Percentiles rank a stretch among this genome's conserved stretches.
Evolutionary conservation across 2,329 filamentous ascomycete genomes (phyloP).

Genomic region (Fusarium sp.): DNA sequence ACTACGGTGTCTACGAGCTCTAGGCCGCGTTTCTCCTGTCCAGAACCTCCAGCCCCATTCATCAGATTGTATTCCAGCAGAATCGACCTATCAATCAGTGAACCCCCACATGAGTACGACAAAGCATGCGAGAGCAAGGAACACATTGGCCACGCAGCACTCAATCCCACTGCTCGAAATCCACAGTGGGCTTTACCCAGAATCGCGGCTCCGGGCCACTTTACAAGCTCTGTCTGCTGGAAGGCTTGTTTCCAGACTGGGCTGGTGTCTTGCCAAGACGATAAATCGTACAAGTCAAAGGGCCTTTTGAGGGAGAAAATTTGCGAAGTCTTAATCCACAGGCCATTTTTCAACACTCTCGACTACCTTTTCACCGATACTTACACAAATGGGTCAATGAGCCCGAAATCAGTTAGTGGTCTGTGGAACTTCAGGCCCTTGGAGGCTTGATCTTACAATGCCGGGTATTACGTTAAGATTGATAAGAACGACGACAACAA

Average conservation of each 20-base stretch:
- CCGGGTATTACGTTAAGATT: background rate
- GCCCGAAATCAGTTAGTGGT: background rate
- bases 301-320: background rate
- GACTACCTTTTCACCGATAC: background rate
- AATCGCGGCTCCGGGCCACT: background rate
- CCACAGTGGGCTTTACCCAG: background rate
- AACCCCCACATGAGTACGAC: slow-evolving; percentile 5
- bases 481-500: background rate
- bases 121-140: background rate
- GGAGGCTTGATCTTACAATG: background rate
- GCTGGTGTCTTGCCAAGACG: background rate
- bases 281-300: background rate
- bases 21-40: background rate
- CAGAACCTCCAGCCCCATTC: background rate
- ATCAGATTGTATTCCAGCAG: background rate
- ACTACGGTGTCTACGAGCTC: background rate
- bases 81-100: background rate
- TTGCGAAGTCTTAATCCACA: background rate
- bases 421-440: background rate
- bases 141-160: background rate
- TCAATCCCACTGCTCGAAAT: background rate
- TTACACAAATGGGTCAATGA: background rate
- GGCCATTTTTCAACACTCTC: background rate
- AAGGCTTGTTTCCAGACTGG: background rate
- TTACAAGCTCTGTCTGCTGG: background rate